These are phyloP conservation scores for Ilex paraguariensis DNA, from an alignment of 305 asterid genomes.

Conservation along the genomic window DNA sequence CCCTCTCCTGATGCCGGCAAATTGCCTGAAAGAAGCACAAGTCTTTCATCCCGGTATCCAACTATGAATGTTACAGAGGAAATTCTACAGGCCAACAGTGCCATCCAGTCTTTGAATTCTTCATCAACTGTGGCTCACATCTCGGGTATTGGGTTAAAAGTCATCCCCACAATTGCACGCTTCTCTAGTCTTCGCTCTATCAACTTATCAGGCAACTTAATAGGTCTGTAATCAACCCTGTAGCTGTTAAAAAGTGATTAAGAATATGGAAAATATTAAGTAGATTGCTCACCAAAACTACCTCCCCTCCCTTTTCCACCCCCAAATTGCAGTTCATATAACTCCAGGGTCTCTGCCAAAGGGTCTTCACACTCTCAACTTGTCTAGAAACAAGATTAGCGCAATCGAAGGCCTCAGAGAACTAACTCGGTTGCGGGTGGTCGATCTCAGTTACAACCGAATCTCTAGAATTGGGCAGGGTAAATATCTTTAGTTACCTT, in stretches of 20 bases:
- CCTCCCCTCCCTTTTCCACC: background rate
- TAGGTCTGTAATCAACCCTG: conserved; percentile 39
- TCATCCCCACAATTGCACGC: conserved; percentile 52
- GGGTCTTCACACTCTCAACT: conserved; percentile 70
- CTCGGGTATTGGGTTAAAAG: conserved; percentile 50
- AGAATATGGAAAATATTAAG: background rate
- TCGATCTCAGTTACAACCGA: conserved; percentile 83
- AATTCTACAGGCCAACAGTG: conserved; percentile 50
- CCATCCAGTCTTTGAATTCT: conserved; percentile 55
- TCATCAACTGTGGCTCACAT: conserved; percentile 78
- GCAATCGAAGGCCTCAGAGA: conserved; percentile 77
- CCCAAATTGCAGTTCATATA: conserved; percentile 49
- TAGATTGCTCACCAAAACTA: background rate
- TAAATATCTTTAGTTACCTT: conserved; percentile 13
- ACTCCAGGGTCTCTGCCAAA: conserved; percentile 79
- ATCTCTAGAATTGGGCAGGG: conserved; percentile 81
- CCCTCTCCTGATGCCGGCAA: conserved; percentile 29
- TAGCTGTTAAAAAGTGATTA: background rate
- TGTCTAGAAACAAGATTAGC: conserved; percentile 73
- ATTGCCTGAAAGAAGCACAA: conserved; percentile 25
- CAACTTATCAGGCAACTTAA: conserved; percentile 63
- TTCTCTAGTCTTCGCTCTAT: conserved; percentile 66
- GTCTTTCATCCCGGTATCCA: conserved; percentile 17
- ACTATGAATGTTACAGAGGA: conserved; percentile 39
- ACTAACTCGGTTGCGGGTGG: conserved; percentile 60